phyloP scores from a whole-genome alignment of 163 green algal genomes.

The Coccomyxa subellipsoidea region DNA sequence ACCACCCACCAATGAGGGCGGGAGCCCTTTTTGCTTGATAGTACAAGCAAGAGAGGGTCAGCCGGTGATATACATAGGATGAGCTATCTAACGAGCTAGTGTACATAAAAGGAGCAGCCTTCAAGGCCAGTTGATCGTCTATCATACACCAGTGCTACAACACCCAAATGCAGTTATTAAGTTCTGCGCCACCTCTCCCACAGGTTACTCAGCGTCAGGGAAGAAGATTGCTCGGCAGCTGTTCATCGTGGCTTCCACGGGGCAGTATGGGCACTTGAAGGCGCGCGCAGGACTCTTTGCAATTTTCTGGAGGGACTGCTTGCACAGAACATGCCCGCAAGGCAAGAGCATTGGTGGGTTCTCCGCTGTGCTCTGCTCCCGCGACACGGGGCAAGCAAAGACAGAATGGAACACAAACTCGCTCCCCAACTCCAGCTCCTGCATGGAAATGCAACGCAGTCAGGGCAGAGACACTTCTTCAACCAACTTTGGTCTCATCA shows the following conservation, averaged over 20 bases:
- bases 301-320: conserved; percentile 73
- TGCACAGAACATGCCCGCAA: conserved; percentile 92
- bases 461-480: too few species aligned
- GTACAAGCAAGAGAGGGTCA: too few species aligned
- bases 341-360: conserved; percentile 94
- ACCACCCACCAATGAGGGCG: too few species aligned
- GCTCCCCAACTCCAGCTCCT: conserved; percentile 79
- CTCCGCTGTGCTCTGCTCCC: conserved; percentile 62
- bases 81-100: too few species aligned
- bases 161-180: too few species aligned
- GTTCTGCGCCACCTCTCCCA: too few species aligned
- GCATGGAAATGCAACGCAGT: background rate
- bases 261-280: conserved; percentile 99
- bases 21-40: too few species aligned
- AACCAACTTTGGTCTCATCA: too few species aligned
- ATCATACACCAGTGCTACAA: too few species aligned
- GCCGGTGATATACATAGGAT: too few species aligned
- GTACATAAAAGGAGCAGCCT: too few species aligned
- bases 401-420: conserved; percentile 94
- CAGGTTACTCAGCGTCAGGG: conserved; percentile 47
- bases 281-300: conserved; percentile 64
- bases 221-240: conserved; percentile 69
- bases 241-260: conserved; percentile 64
- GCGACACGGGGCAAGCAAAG: conserved; percentile 93
- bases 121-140: too few species aligned